These are phyloP conservation scores for Phytopythium montanum DNA, from an alignment of 352 stramenopile species.

Conservation along the genomic window DNA sequence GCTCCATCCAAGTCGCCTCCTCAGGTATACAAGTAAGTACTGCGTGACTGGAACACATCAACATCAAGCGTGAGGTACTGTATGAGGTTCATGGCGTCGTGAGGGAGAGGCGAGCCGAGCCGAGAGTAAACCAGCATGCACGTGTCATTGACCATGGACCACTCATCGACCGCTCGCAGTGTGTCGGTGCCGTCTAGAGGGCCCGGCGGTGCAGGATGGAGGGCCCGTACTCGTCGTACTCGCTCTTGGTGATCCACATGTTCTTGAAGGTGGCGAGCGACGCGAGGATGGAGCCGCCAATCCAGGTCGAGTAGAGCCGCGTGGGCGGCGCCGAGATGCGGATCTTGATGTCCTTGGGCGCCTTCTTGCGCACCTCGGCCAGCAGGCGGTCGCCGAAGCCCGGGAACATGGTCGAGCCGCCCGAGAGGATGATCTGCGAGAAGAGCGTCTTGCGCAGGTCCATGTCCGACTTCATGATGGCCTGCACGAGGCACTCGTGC, in stretches of 20 bases:
- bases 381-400: constrained; percentile 95
- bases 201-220: constrained; percentile 98
- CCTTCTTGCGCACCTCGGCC: constrained; percentile 91
- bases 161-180: neutral
- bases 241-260: constrained; percentile 98
- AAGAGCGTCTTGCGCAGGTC: constrained; percentile 94
- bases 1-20: too few species aligned
- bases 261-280: constrained; percentile 98
- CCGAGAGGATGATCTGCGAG: constrained; percentile 91
- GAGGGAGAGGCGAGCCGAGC: neutral
- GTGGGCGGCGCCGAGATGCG: constrained; percentile 96
- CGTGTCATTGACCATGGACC: neutral
- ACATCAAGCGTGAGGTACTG: neutral
- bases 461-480: constrained; percentile 97
- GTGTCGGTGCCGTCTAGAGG: constrained; percentile 35
- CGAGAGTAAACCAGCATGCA: neutral
- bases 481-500: constrained; percentile 87
- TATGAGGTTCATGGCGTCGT: neutral
- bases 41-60: neutral
- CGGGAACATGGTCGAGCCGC: constrained; percentile 93
- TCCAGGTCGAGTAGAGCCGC: constrained; percentile 95
- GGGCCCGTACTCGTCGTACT: constrained; percentile 97
- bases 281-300: constrained; percentile 96
- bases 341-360: constrained; percentile 91
- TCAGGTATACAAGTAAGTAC: constrained; percentile 1